Evolutionary conservation across 345 rosid genomes (phyloP), one percentile per base, ranked within the genome.

Genomic region (Physaria fendleri): DNA sequence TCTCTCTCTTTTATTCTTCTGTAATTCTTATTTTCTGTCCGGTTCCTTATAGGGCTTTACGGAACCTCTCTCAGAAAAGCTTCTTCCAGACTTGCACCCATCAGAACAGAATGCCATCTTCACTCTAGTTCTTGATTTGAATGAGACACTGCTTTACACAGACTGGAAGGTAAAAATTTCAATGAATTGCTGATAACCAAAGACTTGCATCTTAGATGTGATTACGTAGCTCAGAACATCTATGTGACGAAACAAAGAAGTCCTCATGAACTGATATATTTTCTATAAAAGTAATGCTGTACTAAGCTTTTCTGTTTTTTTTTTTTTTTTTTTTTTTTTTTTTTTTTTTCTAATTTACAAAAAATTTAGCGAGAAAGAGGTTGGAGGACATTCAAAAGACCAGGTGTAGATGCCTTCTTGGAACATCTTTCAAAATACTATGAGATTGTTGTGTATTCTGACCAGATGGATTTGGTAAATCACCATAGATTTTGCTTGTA

Each of bases 361-460:
- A 54, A 52, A 37, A 18, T 65, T 17, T 64, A 92, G 97, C 92
- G 99, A 34, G 99, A 90, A n/a, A 85, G 90, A 77, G 99, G 99
- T 48, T 94, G 99, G 99, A 75, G 95, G 35, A 94, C 99, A 15
- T 94, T 87, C 79, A 94, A 94, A 85, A 75, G 97, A 64, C 99
- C 97, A 47, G 99, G 96, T 65, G 92, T 90, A 30, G 96, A 90
- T 72, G 87, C 84, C 57, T 94, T 94, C 78, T 71, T 94, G 82
- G 95, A 94, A 62, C 99, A 94, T 62, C 83, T 94, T 66, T 80
- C 69, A 1, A 82, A 79, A 76, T 84, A 76, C 60, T 90, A 82
- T 48, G 97, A 94, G 81, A 81, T 94, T 72, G 77, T 94, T 11
- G 82, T 90, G 47, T 94, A 79, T 63, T 82, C 99, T 33, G 99